These are phyloP conservation scores for Wickerhamomyces pijperi DNA, from an alignment of 805 yeast genomes.

Conservation along the genomic window DNA sequence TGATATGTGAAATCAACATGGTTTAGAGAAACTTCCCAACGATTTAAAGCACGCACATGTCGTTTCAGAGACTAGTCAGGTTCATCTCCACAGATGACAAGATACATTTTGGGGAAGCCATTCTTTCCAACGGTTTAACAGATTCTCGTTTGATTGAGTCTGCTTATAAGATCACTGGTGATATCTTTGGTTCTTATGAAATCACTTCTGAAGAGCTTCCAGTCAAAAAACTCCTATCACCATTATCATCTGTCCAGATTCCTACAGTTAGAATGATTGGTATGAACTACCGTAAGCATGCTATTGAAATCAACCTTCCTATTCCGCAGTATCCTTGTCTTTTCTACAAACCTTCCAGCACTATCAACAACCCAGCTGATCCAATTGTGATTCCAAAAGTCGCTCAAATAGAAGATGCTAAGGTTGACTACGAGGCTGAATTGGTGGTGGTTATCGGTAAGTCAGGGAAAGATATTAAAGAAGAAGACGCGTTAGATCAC, in stretches of 20 bases:
- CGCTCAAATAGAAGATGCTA: conserved; percentile 21
- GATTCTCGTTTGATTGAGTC: conserved; percentile 28
- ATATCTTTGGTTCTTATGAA: conserved; percentile 26
- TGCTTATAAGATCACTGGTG: conserved; percentile 36
- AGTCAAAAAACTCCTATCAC: conserved; percentile 27
- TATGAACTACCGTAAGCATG: conserved; percentile 36
- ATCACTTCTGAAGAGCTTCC: conserved; percentile 24
- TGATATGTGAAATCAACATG: no score
- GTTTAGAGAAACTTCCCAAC: no score
- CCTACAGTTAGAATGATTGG: conserved; percentile 37
- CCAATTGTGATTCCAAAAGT: conserved; percentile 30
- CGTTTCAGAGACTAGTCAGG: conserved; percentile 24
- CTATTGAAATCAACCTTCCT: conserved; percentile 27
- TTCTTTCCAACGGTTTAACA: conserved; percentile 21
- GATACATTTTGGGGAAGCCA: conserved; percentile 37
- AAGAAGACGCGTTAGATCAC: conserved; percentile 31
- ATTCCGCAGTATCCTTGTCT: conserved; percentile 38
- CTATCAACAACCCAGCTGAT: conserved; percentile 32
- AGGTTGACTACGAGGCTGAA: conserved; percentile 45
- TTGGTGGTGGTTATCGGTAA: conserved; percentile 43
- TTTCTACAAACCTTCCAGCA: conserved; percentile 38
- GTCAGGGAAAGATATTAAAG: conserved; percentile 30
- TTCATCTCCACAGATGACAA: conserved; percentile 34
- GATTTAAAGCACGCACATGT: no score
- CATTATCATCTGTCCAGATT: conserved; percentile 26